Evolutionary conservation across 257 asterid genomes (phyloP), one percentile per base, ranked within the genome.

Genomic region (Verbascum thapsus): DNA sequence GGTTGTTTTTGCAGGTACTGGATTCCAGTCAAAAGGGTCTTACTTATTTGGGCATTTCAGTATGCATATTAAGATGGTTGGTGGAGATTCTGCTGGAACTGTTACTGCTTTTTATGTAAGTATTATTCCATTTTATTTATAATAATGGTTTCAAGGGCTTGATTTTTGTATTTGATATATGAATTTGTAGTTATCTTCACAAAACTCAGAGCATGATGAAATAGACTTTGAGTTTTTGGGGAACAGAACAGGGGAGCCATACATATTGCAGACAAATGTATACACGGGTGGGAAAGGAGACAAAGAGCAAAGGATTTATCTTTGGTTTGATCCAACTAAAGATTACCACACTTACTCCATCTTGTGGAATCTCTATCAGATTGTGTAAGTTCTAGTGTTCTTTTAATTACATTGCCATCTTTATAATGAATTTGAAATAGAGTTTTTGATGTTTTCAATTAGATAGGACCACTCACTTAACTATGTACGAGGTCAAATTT

Each of bases 211-310:
- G 85, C 95, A 88, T 30, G 96, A 88, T 40, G 96, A 88, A 71
- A 85, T 88, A 63, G 96, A 88, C 49, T 88, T 88, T 18, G 95
- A 88, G 82, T 88, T 88, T 78, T 74, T 88, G 88, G 96, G 96
- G 44, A 88, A 88, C 74, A 85, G 88, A 64, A 80, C 78, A 9
- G 96, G 96, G 61, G 82, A 85, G 38, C 96, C 96, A 7, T 88
- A 88, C 80, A 83, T 88, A 1, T 57, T 88, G 64, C 96, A 88
- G 78, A 88, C 96, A 7, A 88, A 88, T 76, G 86, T 88, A 0
- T 88, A 67, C 79, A 74, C 91, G 0, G 96, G 96, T 2, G 96
- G 96, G 1, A 81, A 72, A 54, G 96, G 96, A 30, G 77, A 88
- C 81, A 88, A 77, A 66, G 96, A 88, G 38, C 96, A 88, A 34